Conservation (phyloP, 768 basidiomycete genomes). For the Chiua virens region DNA sequence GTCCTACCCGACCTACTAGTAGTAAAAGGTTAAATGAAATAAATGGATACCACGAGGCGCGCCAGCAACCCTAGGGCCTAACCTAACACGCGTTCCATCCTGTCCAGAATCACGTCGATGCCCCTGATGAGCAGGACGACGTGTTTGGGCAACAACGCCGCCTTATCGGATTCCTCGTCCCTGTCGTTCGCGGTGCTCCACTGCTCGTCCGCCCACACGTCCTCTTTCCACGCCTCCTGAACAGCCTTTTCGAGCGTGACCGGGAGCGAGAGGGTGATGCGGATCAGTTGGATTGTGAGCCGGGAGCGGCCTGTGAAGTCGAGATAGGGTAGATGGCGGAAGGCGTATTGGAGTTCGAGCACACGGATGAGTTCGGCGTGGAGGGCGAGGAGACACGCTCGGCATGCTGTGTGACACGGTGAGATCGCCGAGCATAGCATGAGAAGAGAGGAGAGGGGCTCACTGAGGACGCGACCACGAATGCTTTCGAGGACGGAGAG, state of each 20-base stretch:
- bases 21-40: too few relatives aligned
- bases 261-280: slow-evolving; percentile 74
- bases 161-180: slow-evolving; percentile 18
- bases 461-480: slow-evolving; percentile 74
- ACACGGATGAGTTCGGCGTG: slow-evolving; percentile 72
- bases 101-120: slow-evolving; percentile 61
- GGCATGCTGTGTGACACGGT: slow-evolving; percentile 51
- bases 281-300: slow-evolving; percentile 72
- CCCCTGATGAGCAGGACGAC: slow-evolving; percentile 61
- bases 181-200: slow-evolving; percentile 5
- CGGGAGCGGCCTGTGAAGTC: slow-evolving; percentile 75
- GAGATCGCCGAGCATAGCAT: not conserved
- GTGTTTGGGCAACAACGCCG: slow-evolving; percentile 52
- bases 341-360: slow-evolving; percentile 78
- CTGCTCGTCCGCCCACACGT: slow-evolving; percentile 4
- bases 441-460: slow-evolving; percentile 2
- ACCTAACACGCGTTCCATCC: slow-evolving; percentile 57
- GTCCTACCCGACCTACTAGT: too few relatives aligned
- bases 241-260: slow-evolving; percentile 72
- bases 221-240: slow-evolving; percentile 34
- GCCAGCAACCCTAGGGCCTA: slow-evolving; percentile 6
- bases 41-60: too few relatives aligned
- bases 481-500: slow-evolving; percentile 66
- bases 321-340: slow-evolving; percentile 74
- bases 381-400: slow-evolving; percentile 72